Conservation (phyloP, 371 early-diverging fungal genomes). For the Mortierella sp. region DNA sequence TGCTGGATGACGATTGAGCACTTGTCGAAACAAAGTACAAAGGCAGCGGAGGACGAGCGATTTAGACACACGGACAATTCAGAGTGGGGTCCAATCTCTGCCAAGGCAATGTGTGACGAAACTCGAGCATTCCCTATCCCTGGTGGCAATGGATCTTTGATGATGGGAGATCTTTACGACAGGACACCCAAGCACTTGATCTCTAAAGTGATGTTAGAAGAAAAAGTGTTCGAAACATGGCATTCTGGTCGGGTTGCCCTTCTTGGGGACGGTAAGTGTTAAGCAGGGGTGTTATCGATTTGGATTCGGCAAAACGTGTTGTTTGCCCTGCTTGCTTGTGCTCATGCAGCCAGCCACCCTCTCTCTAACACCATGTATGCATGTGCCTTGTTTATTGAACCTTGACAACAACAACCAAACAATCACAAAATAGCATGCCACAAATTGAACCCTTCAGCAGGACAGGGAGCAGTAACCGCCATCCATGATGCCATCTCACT, state of each 20-base stretch:
- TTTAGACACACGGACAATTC: neutral
- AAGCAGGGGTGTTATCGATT: neutral
- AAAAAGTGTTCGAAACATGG: conserved; percentile 21
- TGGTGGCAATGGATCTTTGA: conserved; percentile 4
- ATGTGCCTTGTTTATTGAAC: neutral
- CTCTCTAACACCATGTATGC: neutral
- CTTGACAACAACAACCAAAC: neutral
- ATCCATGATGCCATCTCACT: conserved; percentile 7
- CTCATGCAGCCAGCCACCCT: neutral
- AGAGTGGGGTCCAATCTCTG: neutral
- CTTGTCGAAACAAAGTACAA: neutral
- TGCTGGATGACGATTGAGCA: neutral
- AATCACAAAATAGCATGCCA: conserved; percentile 2
- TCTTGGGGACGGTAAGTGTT: conserved; percentile 16
- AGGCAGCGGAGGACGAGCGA: neutral
- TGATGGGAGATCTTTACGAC: conserved; percentile 8
- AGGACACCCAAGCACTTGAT: conserved; percentile 8
- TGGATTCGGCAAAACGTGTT: neutral
- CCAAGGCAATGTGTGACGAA: conserved; percentile 6
- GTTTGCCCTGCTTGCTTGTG: neutral
- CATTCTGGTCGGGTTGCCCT: conserved; percentile 16
- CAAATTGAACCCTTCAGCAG: conserved; percentile 5
- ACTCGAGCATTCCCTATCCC: neutral
- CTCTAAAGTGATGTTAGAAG: conserved; percentile 11
- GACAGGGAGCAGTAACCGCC: conserved; percentile 5